Evolutionary conservation across 2,329 filamentous ascomycete genomes (phyloP), one percentile per base, ranked within the genome.

Genomic region (Neonectria neomacrospora): DNA sequence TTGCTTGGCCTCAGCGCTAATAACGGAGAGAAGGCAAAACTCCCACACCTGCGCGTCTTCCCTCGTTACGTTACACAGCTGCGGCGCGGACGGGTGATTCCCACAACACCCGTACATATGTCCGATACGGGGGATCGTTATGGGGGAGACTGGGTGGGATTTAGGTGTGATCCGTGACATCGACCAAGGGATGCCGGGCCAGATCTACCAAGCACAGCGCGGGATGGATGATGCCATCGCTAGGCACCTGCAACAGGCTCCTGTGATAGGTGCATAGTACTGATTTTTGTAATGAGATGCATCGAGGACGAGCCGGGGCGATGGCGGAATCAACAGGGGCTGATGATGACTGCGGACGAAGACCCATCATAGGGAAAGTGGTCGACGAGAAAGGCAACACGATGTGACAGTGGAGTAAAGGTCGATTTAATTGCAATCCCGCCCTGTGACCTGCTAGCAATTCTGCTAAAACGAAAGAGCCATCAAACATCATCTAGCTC

Each of bases 211-310:
- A 37, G 34, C 16, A 16, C 47, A 34, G 28, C 47, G 59, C 54
- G 55, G 61, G 59, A 67, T 67, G 48, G 32, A 65, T 67, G 66
- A 68, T 66, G 58, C 58, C 60, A 67, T 65, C 59, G 67, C 51
- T 37, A 42, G 30, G 34, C 14, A 22, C 30, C 23, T n/a, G 28
- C 23, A 42, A n/a, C 28, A 5, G 59, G 16, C 22, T 26, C 37
- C 11, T 56, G 23, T 71, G 66, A 65, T 64, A 67, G 65, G 63
- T 20, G 52, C 37, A 22, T 42, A 54, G n/a, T 26, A 5, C 18
- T 16, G 22, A n/a, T 41, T 55, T 30, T 65, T 26, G 32, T 54
- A 59, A 60, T 57, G 48, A 57, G 58, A 58, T 62, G 55, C 63
- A 67, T 66, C 34, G 32, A 30, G 42, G 32, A 58, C 23, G 32